Conservation (phyloP, 2,329 filamentous ascomycete species). For the Diaporthe eres region DNA sequence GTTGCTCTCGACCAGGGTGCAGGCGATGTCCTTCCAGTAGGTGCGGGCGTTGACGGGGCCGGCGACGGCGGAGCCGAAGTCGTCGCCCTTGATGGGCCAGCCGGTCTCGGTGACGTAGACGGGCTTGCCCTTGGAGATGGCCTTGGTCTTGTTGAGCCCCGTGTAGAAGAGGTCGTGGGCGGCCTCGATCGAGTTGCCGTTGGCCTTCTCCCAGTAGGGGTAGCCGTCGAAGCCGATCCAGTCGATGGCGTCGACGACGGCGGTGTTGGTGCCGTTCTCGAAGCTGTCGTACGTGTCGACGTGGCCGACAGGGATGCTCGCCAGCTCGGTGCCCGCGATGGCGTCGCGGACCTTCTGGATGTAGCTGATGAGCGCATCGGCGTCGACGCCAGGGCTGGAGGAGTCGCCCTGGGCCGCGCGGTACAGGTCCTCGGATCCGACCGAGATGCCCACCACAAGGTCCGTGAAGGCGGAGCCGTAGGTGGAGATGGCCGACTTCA, state of each 20-base stretch:
- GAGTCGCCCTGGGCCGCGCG: constrained; percentile 70
- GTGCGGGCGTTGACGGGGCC: constrained; percentile 39
- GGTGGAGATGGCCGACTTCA: constrained; percentile 68
- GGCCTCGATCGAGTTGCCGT: constrained; percentile 69
- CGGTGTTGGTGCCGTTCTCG: constrained; percentile 71
- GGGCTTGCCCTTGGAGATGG: constrained; percentile 54
- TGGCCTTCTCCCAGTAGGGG: constrained; percentile 74
- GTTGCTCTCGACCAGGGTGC: constrained; percentile 35
- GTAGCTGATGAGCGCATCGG: constrained; percentile 72
- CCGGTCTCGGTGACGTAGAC: constrained; percentile 43
- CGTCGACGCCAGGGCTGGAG: constrained; percentile 69
- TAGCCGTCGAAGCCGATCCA: constrained; percentile 77
- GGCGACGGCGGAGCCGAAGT: constrained; percentile 37
- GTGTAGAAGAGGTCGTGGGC: constrained; percentile 67
- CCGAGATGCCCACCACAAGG: constrained; percentile 75
- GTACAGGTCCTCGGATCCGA: constrained; percentile 79
- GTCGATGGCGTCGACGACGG: constrained; percentile 74
- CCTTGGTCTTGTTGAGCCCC: constrained; percentile 60
- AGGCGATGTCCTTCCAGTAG: constrained; percentile 41
- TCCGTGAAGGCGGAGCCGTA: constrained; percentile 65
- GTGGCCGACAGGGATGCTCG: constrained; percentile 68
- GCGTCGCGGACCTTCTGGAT: constrained; percentile 64
- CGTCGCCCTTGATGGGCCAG: constrained; percentile 39
- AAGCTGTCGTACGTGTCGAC: constrained; percentile 79
- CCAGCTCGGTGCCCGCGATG: constrained; percentile 62